These are phyloP conservation scores for Volvox africanus DNA, from an alignment of 139 green algal genomes.

Conservation along the genomic window DNA sequence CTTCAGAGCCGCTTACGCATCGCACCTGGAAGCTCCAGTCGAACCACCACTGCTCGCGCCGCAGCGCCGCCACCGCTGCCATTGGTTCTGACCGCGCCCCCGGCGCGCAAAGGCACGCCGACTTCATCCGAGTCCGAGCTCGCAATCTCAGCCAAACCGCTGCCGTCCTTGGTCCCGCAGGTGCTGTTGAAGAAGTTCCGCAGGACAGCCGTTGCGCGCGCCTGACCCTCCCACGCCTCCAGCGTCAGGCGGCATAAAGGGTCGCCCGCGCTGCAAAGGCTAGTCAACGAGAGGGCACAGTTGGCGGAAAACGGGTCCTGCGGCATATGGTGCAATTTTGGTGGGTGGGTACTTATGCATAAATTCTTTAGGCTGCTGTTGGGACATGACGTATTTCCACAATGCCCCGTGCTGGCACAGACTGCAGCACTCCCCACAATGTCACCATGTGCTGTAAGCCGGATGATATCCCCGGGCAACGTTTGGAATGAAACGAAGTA, in stretches of 20 bases:
- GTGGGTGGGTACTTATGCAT: no score
- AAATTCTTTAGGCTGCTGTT: no score
- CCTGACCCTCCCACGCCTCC: conserved; percentile 24
- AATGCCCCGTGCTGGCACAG: no score
- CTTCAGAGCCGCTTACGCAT: not conserved
- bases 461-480: no score
- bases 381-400: no score
- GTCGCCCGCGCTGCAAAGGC: conserved; percentile 26
- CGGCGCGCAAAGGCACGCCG: not conserved
- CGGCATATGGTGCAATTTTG: no score
- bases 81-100: not conserved
- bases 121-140: not conserved
- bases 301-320: conserved; percentile 42
- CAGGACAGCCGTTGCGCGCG: conserved; percentile 5
- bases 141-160: not conserved
- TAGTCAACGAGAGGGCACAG: conserved; percentile 38
- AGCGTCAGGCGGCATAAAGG: conserved; percentile 41
- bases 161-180: not conserved
- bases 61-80: not conserved
- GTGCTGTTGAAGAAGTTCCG: conserved; percentile 19
- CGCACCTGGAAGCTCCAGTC: conserved; percentile 26
- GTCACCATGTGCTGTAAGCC: no score
- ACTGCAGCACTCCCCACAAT: no score
- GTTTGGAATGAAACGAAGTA: no score
- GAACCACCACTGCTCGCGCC: not conserved